These are phyloP conservation scores for Cystobasidium pallidum DNA, from an alignment of 1,284 basidiomycete species.

Conservation along the genomic window DNA sequence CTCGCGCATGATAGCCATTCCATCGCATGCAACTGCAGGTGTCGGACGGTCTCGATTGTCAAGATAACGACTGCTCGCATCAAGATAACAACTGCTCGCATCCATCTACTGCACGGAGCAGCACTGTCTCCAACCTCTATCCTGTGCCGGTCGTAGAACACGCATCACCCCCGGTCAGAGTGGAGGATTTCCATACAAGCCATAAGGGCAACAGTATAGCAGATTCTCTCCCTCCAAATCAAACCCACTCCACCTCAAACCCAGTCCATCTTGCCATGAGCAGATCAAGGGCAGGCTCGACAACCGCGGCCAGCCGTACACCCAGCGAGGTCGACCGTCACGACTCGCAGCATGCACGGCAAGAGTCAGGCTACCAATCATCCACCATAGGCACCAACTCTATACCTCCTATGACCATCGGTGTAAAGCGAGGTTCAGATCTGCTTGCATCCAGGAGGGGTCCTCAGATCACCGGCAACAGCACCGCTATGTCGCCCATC, in stretches of 20 bases:
- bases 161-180: neutral
- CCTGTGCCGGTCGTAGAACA: neutral
- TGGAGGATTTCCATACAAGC: neutral
- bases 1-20: neutral
- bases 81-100: neutral
- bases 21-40: neutral
- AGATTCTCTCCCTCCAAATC: neutral
- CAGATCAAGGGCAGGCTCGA: neutral
- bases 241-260: neutral
- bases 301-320: neutral
- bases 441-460: slow-evolving; percentile 30
- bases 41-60: neutral
- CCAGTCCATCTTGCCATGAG: neutral
- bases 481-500: neutral
- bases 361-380: slow-evolving; percentile 15
- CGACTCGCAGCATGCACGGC: neutral
- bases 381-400: slow-evolving; percentile 32
- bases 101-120: neutral
- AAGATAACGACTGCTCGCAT: neutral
- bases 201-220: neutral
- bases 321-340: neutral
- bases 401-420: slow-evolving; percentile 33
- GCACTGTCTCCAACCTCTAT: slow-evolving; percentile 10
- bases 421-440: slow-evolving; percentile 32
- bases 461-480: slow-evolving; percentile 23